Base-by-base conservation (phyloP, 2,329 filamentous ascomycete species). In the Dactylellina cionopaga region DNA sequence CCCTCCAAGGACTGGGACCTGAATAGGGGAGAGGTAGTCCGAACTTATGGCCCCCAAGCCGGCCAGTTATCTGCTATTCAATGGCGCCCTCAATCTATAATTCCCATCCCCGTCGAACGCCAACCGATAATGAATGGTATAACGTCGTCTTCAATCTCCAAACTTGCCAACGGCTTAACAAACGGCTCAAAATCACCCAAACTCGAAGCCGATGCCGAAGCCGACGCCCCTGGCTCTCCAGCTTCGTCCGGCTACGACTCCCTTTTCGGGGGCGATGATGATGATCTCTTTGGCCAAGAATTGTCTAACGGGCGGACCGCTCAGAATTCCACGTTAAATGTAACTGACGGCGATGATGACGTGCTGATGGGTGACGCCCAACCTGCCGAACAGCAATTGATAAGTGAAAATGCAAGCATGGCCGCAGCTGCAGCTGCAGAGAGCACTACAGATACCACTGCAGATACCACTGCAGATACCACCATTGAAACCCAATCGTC, bases 31-130 rank as follows among this genome's bases (percentile, higher is more conserved):
- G 85, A 90, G 76, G 84, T 90, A 5, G 89, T 88, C 75, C 87
- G 93, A 9, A 85, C 86, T 3, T 99, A 95, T 77, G 63, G 49
- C 6, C 88, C 89, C 47, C 91, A 85, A 58, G 91, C 89, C 11
- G 85, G 90, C 4, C 95, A 99, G 79, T 92, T 98, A 69, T 95
- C 92, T 1, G 88, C 92, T 1, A 88, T 99, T 39, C 93, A 98
- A 80, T 86, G 92, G 65, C 86, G 95, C 2, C 94, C 95, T 1
- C 84, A 90, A 58, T 92, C 88, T 22, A 89, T 87, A 29, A 81
- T 91, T 0, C 88, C 88, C 59, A 90, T 91, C 70, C 88, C 89
- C 0, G 83, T 82, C 35, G 85, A 88, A 52, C 76, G 83, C 70
- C 85, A 91, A 62, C 79, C 88, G 0, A 80, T 84, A 0, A 78